phyloP scores from a whole-genome alignment of 2,329 filamentous ascomycete species.

The Ophiostoma australiae region DNA sequence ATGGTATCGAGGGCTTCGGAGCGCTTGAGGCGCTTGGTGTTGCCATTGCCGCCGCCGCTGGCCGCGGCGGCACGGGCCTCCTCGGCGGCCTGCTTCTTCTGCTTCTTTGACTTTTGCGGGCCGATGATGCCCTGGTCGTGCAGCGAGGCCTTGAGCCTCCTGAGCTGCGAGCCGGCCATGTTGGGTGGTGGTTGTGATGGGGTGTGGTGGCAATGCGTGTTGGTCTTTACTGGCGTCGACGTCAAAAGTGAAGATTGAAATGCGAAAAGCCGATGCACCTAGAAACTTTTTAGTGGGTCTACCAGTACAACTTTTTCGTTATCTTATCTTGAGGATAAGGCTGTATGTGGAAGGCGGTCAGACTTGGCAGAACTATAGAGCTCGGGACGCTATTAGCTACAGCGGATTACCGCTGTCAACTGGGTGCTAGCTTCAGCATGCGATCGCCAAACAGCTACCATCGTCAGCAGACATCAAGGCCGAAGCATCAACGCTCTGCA shows the following conservation, averaged over 20 bases:
- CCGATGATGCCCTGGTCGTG: constrained; percentile 84
- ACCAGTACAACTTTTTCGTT: constrained; percentile 28
- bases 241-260: not conserved
- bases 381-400: not conserved
- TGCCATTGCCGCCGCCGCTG: constrained; percentile 36
- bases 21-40: constrained; percentile 70
- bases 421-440: not conserved
- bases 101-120: constrained; percentile 91
- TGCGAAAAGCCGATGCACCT: not conserved
- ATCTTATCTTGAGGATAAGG: constrained; percentile 32
- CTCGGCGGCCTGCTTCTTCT: constrained; percentile 69
- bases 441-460: not conserved
- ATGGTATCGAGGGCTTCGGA: constrained; percentile 77
- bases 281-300: constrained; percentile 23
- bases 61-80: constrained; percentile 52
- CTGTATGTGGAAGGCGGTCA: constrained; percentile 29
- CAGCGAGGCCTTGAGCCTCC: constrained; percentile 87
- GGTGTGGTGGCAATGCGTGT: not conserved
- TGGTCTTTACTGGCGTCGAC: not conserved
- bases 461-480: not conserved
- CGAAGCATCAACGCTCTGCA: not conserved
- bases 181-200: constrained; percentile 28
- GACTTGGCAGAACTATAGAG: constrained; percentile 28
- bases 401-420: not conserved
- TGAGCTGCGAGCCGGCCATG: constrained; percentile 96